These are phyloP conservation scores for Gracilaria gracilis DNA, from an alignment of 23 red algal species.

Conservation along the genomic window DNA sequence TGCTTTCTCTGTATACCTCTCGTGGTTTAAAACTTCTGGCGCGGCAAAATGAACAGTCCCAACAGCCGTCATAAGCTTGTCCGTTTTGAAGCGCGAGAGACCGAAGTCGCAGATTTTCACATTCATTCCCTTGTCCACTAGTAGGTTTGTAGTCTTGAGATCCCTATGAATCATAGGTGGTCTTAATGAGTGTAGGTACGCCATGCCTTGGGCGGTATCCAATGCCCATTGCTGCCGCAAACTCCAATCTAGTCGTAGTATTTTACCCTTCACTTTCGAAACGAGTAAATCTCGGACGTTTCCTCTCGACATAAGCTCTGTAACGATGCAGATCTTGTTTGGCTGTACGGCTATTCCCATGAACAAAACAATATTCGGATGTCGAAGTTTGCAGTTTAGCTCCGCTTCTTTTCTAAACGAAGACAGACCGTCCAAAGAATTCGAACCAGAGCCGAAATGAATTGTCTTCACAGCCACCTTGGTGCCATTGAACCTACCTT, in stretches of 20 bases:
- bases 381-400: slow-evolving; percentile 80
- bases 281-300: slow-evolving; percentile 84
- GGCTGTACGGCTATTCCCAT: slow-evolving; percentile 75
- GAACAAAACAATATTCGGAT: slow-evolving; percentile 93
- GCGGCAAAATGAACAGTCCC: slow-evolving; percentile 96
- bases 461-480: slow-evolving; percentile 92
- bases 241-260: slow-evolving; percentile 62
- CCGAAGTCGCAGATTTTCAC: slow-evolving; percentile 94
- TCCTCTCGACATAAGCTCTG: slow-evolving; percentile 81
- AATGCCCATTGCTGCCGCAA: slow-evolving; percentile 74
- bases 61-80: slow-evolving; percentile 84
- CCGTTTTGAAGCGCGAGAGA: slow-evolving; percentile 64
- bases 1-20: slow-evolving; percentile 91
- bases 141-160: slow-evolving; percentile 89
- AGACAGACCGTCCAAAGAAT: slow-evolving; percentile 30
- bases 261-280: slow-evolving; percentile 33
- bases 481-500: slow-evolving; percentile 81
- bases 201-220: slow-evolving; percentile 84
- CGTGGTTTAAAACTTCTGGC: slow-evolving; percentile 93
- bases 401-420: slow-evolving; percentile 82
- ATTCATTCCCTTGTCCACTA: slow-evolving; percentile 86
- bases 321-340: slow-evolving; percentile 76
- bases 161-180: slow-evolving; percentile 96
- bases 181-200: slow-evolving; percentile 86
- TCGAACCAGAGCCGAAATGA: slow-evolving; percentile 36